Evolutionary conservation across 2,329 filamentous ascomycete species (phyloP).

Genomic region (Sporothrix pseudoabietina): DNA sequence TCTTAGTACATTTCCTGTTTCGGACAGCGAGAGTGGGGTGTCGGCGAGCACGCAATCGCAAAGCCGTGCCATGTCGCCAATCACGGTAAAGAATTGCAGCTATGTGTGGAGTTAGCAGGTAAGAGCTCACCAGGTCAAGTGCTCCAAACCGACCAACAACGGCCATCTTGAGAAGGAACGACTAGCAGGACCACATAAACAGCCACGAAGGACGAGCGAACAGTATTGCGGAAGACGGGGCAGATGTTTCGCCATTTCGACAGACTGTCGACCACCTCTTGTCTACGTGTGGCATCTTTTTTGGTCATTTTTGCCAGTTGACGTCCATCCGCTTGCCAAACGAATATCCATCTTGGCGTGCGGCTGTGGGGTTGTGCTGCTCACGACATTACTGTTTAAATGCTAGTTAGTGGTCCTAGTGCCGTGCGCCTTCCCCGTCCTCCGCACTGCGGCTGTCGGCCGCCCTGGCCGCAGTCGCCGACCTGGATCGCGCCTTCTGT

Average conservation of each 20-base stretch:
- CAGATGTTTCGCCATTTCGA: conserved; percentile 26
- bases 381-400: conserved; percentile 6
- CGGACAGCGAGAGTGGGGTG: conserved; percentile 27
- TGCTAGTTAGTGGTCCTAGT: neutral
- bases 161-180: neutral
- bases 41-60: conserved; percentile 30
- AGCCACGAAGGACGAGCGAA: neutral
- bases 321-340: neutral
- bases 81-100: conserved; percentile 14
- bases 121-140: conserved; percentile 22
- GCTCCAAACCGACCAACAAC: neutral
- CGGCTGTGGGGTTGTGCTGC: conserved; percentile 2
- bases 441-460: conserved; percentile 22
- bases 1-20: conserved; percentile 29
- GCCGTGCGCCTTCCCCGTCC: conserved; percentile 20
- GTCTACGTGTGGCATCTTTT: neutral
- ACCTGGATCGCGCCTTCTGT: conserved; percentile 2
- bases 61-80: conserved; percentile 21
- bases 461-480: conserved; percentile 17
- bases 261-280: neutral
- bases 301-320: neutral
- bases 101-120: conserved; percentile 19
- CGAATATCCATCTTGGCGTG: conserved; percentile 16
- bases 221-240: conserved; percentile 23
- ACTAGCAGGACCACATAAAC: neutral